Percentiles rank a stretch among this genome's conserved stretches.
phyloP scores from a whole-genome alignment of 176 grass and related monocot species.

The Aechmea fasciata region DNA sequence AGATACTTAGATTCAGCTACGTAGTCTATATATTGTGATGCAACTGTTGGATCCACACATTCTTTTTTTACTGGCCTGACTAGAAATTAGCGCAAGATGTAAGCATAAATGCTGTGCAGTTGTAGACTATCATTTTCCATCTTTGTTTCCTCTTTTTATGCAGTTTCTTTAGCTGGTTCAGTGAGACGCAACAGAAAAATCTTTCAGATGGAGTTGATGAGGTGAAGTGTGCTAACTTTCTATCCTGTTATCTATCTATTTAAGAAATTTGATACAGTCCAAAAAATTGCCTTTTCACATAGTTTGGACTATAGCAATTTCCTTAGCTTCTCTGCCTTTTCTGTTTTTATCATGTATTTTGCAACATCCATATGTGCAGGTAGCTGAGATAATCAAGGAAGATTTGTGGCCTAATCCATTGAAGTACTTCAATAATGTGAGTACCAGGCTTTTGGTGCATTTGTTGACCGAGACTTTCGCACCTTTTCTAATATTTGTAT shows the following conservation, averaged over 20 bases:
- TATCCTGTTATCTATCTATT: too few species aligned
- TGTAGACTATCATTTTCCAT: background rate
- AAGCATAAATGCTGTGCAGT: background rate
- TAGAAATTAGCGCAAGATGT: background rate
- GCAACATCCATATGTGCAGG: conserved; percentile 25
- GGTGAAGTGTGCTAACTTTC: conserved; percentile 27
- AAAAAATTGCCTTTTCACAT: background rate
- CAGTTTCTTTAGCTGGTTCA: conserved; percentile 91
- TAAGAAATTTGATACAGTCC: background rate
- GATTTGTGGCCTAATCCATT: conserved; percentile 93
- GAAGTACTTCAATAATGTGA: conserved; percentile 92
- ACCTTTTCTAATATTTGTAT: conserved; percentile 12
- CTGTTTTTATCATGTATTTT: background rate
- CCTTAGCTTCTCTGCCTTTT: background rate
- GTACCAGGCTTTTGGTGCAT: conserved; percentile 4
- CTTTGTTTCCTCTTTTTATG: conserved; percentile 13
- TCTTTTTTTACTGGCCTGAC: too few species aligned
- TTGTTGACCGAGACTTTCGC: background rate
- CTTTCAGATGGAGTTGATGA: conserved; percentile 72
- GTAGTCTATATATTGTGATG: too few species aligned
- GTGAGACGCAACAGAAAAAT: conserved; percentile 54
- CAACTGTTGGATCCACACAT: too few species aligned
- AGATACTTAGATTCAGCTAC: too few species aligned
- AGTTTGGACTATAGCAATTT: background rate
- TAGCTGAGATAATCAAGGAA: conserved; percentile 82